Base-by-base conservation (phyloP, 1,284 basidiomycete genomes). In the Sporisorium exsertum region DNA sequence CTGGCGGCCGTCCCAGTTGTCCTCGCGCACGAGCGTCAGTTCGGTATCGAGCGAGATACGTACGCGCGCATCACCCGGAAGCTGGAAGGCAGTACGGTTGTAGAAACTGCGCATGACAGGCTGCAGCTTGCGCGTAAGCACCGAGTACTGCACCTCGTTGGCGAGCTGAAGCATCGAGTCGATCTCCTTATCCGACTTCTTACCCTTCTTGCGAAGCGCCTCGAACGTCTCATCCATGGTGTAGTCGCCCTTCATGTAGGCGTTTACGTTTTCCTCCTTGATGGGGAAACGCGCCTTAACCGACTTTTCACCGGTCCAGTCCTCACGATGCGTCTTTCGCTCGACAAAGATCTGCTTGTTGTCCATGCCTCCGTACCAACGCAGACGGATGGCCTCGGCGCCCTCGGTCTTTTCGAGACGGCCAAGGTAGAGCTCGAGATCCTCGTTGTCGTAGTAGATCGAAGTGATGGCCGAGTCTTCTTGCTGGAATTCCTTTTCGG, bases 291-390 rank as follows among this genome's bases (percentile, higher is more conserved):
- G 94, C 32, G 96, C 94, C 87, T 99, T 99, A 85, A 99, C 96
- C 18, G 94, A 96, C 87, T 98, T 99, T 87, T 99, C 96, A 35
- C 96, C 96, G 0, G 97, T 99, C 96, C 97, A 99, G 86, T 99
- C 96, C 87, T 99, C 96, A 58, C 95, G 90, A 85, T 99, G 96
- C 0, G 97, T 99, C 87, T 99, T 99, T 67, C 97, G 93, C 88
- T 99, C 96, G 49, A 99, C 94, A 82, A 97, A 99, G 72, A 99
- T 95, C 89, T 90, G 81, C 91, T 87, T 87, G 78, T 84, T 87
- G 75, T 83, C 89, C 79, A 91, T 91, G 82, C 95, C 95, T n/a
- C 96, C 97, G 85, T 99, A 99, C 97, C 96, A 99, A 43, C 96
- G 90, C 76, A 99, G 88, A 62, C 96, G 93, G 74, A 99, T 91